A percentile compares a stretch with the other conserved stretches of the same genome.
Evolutionary conservation across 2,329 filamentous ascomycete genomes (phyloP).

Genomic region (Cadophora luteo-olivacea): DNA sequence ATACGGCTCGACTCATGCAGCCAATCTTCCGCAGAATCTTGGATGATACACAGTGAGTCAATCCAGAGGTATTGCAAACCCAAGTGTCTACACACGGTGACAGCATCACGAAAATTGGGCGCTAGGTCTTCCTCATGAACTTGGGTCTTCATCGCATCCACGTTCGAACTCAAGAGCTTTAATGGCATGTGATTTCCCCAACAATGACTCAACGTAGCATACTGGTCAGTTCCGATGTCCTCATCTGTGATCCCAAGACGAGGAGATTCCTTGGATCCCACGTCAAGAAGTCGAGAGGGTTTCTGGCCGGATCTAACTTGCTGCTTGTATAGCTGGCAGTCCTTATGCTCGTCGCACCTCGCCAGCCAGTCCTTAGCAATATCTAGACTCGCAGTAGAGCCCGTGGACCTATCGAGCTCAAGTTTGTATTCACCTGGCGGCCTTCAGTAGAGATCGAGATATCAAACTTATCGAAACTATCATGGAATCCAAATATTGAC

Average conservation of each 20-base stretch:
- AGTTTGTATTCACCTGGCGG: neutral
- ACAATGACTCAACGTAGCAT: conserved; percentile 10
- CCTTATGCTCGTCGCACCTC: neutral
- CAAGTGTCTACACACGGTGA: neutral
- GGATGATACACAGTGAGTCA: conserved; percentile 17
- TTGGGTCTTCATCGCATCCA: neutral
- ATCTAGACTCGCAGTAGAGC: neutral
- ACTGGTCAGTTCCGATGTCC: neutral
- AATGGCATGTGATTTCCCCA: neutral
- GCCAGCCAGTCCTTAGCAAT: neutral
- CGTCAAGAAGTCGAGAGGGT: neutral
- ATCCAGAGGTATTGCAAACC: conserved; percentile 14
- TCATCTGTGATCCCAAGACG: neutral
- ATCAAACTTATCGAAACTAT: neutral
- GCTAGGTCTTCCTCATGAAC: neutral
- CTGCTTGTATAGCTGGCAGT: neutral
- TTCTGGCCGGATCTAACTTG: neutral
- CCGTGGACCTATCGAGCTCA: neutral
- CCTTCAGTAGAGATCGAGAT: neutral
- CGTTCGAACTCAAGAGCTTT: neutral
- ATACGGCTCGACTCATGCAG: conserved; percentile 6
- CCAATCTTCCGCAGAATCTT: conserved; percentile 17
- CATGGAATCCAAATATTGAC: no score
- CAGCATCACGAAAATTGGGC: conserved; percentile 15
- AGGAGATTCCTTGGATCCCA: neutral